Evolutionary conservation across 2,329 filamentous ascomycete genomes (phyloP), one percentile per base, ranked within the genome.

Genomic region (Dryadomyces sulphureus): DNA sequence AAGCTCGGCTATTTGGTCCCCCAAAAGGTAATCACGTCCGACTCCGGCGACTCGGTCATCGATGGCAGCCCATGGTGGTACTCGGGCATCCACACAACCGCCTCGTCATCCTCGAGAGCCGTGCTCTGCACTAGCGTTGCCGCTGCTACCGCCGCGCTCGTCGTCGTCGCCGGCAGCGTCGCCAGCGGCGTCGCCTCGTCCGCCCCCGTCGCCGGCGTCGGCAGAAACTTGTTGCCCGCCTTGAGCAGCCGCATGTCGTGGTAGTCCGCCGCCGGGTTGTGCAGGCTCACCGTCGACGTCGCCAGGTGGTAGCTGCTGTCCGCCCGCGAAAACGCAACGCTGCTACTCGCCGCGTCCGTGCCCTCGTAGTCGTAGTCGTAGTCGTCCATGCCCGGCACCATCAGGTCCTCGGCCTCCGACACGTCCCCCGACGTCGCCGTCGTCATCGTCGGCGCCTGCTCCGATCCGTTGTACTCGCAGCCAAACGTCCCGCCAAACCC

Each of bases 351-450:
- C 1, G 49, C 45, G 51, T 67, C 64, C 25, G 40, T 45, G 24
- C 20, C 47, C 4, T 52, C 50, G 32, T 47, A 50, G 51, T 67
- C 63, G 43, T 62, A 60, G 49, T 72, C 60, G 45, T 56, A 62
- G 4, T 62, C 60, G 35, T 65, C 63, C 24, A 67, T 62, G 45
- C 63, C 62, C 36, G 65, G 60, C 20, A 62, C 60, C 21, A 63
- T 58, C 43, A 71, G 70, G 52, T 81, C 78, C 50, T 81, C 79
- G 5, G 76, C 75, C 57, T 81, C 77, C 9, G 77, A 81, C 8
- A 81, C 77, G 49, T 82, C 77, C 32, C 78, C 78, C 12, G 78
- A 82, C 8, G 75, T 80, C 9, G 75, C 68, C 56, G 73, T 66
- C 50, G 75, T 72, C 54, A 80, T 58, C 42, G 71, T 65, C 43